Evolutionary conservation across 139 green algal genomes (phyloP).

Genomic region (Tetradesmus obliquus): DNA sequence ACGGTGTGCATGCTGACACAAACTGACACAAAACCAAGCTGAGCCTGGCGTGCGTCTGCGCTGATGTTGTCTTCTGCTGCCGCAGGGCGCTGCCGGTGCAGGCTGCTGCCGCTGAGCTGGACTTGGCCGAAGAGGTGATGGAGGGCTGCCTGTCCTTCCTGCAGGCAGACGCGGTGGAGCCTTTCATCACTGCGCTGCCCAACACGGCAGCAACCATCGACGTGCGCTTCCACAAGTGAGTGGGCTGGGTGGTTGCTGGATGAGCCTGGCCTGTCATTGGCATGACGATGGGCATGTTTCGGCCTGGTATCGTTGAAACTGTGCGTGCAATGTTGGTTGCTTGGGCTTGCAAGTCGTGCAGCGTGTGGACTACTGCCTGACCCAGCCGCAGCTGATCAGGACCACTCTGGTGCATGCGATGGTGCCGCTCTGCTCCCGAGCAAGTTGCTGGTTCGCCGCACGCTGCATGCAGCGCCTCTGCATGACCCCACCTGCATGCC

Average conservation of each 20-base stretch:
- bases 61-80: background rate
- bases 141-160: conserved; percentile 85
- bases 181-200: conserved; percentile 58
- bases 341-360: too few species aligned
- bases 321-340: background rate
- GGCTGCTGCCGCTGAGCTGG: conserved; percentile 53
- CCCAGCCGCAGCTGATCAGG: too few species aligned
- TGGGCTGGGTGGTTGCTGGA: background rate
- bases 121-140: conserved; percentile 80
- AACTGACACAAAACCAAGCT: too few species aligned
- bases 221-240: conserved; percentile 62
- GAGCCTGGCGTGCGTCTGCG: too few species aligned
- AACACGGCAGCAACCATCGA: conserved; percentile 44
- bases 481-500: background rate
- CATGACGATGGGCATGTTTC: background rate
- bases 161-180: conserved; percentile 54
- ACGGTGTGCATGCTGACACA: too few species aligned
- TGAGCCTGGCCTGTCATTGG: too few species aligned
- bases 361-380: too few species aligned
- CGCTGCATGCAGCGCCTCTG: background rate
- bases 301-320: background rate
- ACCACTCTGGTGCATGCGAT: too few species aligned
- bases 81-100: conserved; percentile 59
- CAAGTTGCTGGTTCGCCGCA: background rate
- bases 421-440: too few species aligned